phyloP scores from a whole-genome alignment of 106 monocot species.

The Dendrobium chrysotoxum region DNA sequence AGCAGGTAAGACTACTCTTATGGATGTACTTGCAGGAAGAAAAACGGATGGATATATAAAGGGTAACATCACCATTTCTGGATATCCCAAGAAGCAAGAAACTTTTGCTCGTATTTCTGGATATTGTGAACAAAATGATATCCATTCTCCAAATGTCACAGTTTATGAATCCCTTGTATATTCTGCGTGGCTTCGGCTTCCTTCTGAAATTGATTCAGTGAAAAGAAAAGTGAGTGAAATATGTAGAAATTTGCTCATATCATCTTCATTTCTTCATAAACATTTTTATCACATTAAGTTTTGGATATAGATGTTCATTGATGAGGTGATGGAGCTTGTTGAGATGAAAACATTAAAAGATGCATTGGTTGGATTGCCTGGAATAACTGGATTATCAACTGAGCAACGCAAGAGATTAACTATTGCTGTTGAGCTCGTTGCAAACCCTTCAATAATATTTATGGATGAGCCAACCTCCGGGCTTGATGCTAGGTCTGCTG shows the following conservation, averaged over 20 bases:
- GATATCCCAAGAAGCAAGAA: slow-evolving; percentile 78
- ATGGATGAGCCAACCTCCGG: slow-evolving; percentile 30
- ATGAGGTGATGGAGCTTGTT: slow-evolving; percentile 22
- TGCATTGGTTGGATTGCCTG: slow-evolving; percentile 20
- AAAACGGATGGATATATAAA: slow-evolving; percentile 64
- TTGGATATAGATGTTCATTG: slow-evolving; percentile 12
- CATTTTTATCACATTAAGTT: too few relatives aligned
- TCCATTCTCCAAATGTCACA: slow-evolving; percentile 81
- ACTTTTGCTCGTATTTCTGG: slow-evolving; percentile 78
- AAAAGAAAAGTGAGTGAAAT: slow-evolving; percentile 45
- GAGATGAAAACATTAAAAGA: slow-evolving; percentile 9
- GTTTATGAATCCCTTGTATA: slow-evolving; percentile 73
- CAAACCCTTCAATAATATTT: slow-evolving; percentile 22
- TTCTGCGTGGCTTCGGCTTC: slow-evolving; percentile 78
- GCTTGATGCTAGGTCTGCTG: slow-evolving; percentile 22
- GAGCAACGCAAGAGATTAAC: slow-evolving; percentile 20
- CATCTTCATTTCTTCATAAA: neutral
- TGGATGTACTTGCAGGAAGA: slow-evolving; percentile 67
- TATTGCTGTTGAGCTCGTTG: slow-evolving; percentile 26
- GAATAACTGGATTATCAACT: slow-evolving; percentile 21
- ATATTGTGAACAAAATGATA: slow-evolving; percentile 83
- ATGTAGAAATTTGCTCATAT: neutral
- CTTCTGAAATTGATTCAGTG: slow-evolving; percentile 45
- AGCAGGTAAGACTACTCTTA: slow-evolving; percentile 63
- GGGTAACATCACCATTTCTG: slow-evolving; percentile 60